Base-by-base conservation (phyloP, 2,329 filamentous ascomycete species). In the Bretziella fagacearum region DNA sequence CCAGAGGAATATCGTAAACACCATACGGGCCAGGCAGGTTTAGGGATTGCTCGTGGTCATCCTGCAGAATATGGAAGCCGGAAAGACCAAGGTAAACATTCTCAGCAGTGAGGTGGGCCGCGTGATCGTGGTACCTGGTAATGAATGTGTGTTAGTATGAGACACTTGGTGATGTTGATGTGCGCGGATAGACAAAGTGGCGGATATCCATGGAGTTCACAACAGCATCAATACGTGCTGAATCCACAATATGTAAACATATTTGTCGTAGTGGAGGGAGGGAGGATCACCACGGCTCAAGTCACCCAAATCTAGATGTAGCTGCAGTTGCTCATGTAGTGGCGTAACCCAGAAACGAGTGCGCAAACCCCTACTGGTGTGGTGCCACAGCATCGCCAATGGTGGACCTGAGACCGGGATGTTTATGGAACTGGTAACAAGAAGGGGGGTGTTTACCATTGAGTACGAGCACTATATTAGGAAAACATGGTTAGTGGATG, bases 61-160 rank as follows among this genome's bases (percentile, higher is more conserved):
- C 72, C 8, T 62, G 59, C 36, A 77, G 51, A 49, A 76, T 65
- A 53, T 76, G 76, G 44, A 68, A 66, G 11, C 72, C 73, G 18
- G 68, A 66, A 56, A 74, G 71, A 3, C 73, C 73, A 27, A 65
- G 65, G 55, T 74, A 74, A 10, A 68, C 70, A 53, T 77, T 73
- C 37, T 67, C 60, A 5, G 69, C 67, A 10, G 73, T 76, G 55
- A 58, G 56, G 23, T 59, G 56, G 45, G 65, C 56, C 11, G 63
- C 61, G 48, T 63, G 61, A 51, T 68, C 69, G 53, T 77, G 71
- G 52, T 77, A 77, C 48, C 48, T 50, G n/a, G n/a, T n/a, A 32
- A 5, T 4, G 10, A 27, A 29, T 10, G 22, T 11, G 35, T 13
- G 17, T 42, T 26, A 47, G 39, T 10, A 25, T n/a, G n/a, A n/a